Base-by-base conservation (phyloP, 1,139 yeast species). In the Entelexis paramagnoliae region DNA sequence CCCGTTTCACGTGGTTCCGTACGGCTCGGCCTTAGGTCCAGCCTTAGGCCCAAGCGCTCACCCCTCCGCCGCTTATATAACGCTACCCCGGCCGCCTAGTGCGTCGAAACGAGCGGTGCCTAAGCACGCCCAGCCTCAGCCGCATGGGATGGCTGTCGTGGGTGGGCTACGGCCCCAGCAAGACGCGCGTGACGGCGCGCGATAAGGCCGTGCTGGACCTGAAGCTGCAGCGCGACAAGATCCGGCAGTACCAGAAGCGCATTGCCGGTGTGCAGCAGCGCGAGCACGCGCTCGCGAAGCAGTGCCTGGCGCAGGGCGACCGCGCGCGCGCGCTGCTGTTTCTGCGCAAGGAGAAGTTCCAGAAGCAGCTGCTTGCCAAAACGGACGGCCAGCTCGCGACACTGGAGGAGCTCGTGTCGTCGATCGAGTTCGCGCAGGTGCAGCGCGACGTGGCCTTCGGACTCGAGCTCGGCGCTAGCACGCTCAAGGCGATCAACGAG, bases 401-500 rank as follows among this genome's bases (percentile, higher is more conserved):
- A 47, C 68, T 91, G 39, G 96, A 89, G 50, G 64, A 66, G 51
- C 62, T 65, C 38, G 68, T 71, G 2, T 57, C 62, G 38, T 63
- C 84, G 32, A 83, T 91, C 41, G 97, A 91, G 68, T 88, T 85
- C 68, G 91, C 94, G 61, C 69, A 85, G 56, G 82, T 91, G 36
- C 97, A 89, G 64, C 80, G 81, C 59, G 95, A 87, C 62, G 89
- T 91, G 49, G 60, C 88, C 16, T 77, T 76, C 57, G 96, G 96
- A 0, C 72, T 91, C 45, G 74, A 79, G 59, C 82, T 83, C 59
- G 97, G 97, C 26, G 87, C 83, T 64, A 71, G 74, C 53, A 86
- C 87, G 9, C 73, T 91, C 59, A 80, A 76, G 59, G 79, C 78
- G 58, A 72, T 91, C 55, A 89, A 91, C 66, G 72, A 72, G 51